A percentile compares a stretch with the other conserved stretches of the same genome.
These are phyloP conservation scores for Elongisporangium prolatum DNA, from an alignment of 352 stramenopile genomes.

Conservation along the genomic window DNA sequence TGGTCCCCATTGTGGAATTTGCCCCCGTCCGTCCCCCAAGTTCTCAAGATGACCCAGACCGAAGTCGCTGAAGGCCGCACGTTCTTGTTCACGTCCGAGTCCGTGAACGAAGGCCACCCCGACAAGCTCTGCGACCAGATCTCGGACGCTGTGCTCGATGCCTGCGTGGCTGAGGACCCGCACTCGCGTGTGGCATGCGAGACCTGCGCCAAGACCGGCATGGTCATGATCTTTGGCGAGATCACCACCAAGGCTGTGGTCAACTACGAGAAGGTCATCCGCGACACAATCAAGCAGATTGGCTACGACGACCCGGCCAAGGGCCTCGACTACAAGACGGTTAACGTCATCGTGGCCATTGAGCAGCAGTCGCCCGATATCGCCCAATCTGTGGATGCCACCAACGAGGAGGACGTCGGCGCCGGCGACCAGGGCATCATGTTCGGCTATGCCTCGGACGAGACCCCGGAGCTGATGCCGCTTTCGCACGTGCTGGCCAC, in stretches of 20 bases:
- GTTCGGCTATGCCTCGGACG: conserved; percentile 96
- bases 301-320: conserved; percentile 99
- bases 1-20: conserved; percentile 51
- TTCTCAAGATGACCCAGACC: conserved; percentile 57
- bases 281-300: conserved; percentile 98
- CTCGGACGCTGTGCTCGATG: conserved; percentile 98
- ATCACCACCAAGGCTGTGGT: conserved; percentile 99
- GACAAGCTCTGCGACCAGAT: conserved; percentile 99
- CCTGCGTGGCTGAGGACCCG: conserved; percentile 97
- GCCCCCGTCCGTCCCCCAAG: conserved; percentile 15
- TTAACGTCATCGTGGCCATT: conserved; percentile 99
- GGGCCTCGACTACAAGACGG: conserved; percentile 99
- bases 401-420: conserved; percentile 96
- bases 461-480: conserved; percentile 97
- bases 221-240: conserved; percentile 99
- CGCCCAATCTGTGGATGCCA: conserved; percentile 96
- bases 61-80: conserved; percentile 48
- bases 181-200: conserved; percentile 98
- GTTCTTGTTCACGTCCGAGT: conserved; percentile 98
- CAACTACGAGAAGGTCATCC: conserved; percentile 99
- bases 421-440: conserved; percentile 96
- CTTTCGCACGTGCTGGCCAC: conserved; percentile 98
- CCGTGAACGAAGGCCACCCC: conserved; percentile 99
- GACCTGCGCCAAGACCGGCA: conserved; percentile 98
- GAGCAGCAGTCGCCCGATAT: conserved; percentile 99